Evolutionary conservation across 768 basidiomycete species (phyloP), one percentile per base, ranked within the genome.

Genomic region (Harrya chromipes): DNA sequence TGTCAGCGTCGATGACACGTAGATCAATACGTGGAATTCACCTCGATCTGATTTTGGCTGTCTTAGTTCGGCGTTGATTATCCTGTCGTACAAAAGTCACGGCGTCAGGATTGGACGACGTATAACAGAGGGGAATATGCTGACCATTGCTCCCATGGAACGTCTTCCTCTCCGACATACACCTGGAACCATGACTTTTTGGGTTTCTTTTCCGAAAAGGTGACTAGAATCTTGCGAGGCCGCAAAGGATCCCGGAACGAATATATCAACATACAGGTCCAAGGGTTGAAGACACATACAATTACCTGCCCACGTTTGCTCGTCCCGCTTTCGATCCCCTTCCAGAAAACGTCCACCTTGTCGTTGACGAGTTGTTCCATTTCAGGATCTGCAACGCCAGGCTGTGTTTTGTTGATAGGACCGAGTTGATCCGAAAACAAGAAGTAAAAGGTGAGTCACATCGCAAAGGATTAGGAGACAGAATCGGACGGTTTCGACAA

Each of bases 121-220:
- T 5, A 33, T 13, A 29, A 13, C 4, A 39, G 5, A 20, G 13
- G 39, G 20, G 21, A 57, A 16, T 33, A 16, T 33, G 14, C 72
- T 6, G 12, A 88, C 90, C 90, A 92, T 68, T 88, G 83, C 64
- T 92, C 90, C 90, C 90, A 92, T 45, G 88, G 82, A 13, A 90
- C 80, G 21, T 91, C 87, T 62, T 92, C 90, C 69, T 92, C 86
- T 1, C 78, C 83, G 56, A 77, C 74, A 35, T 83, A 83, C 11
- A 80, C 79, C 44, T 77, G 77, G 57, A 90, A 87, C 89, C 89
- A 90, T 14, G 81, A 78, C 67, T 88, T 91, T 68, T 84, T 85
- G 10, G 81, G 79, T 41, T 80, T 77, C 64, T 84, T 87, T 64
- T 90, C 89, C 2, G 87, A 85, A 54, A 92, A 82, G 0, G 83